phyloP scores from a whole-genome alignment of 2,329 filamentous ascomycete genomes.

The Chaetoscypha palmicola region DNA sequence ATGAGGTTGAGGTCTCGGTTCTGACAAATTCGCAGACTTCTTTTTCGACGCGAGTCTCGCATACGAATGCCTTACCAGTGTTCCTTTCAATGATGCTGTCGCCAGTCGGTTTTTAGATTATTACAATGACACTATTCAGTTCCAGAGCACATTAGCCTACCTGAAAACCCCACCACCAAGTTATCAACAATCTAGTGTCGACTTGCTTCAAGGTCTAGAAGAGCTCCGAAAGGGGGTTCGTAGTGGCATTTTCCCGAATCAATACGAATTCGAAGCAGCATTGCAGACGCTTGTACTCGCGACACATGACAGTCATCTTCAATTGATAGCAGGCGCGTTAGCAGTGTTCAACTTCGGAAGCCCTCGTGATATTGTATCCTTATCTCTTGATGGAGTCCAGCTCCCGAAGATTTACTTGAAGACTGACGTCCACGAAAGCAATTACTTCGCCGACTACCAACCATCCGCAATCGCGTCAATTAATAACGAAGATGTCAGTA shows the following conservation, averaged over 20 bases:
- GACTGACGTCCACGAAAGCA: slow-evolving; percentile 28
- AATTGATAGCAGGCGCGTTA: slow-evolving; percentile 34
- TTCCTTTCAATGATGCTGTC: slow-evolving; percentile 1
- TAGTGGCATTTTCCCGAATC: slow-evolving; percentile 5
- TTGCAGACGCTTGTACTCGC: slow-evolving; percentile 4
- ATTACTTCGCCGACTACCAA: slow-evolving; percentile 2
- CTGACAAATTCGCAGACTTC: not conserved
- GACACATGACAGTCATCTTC: slow-evolving; percentile 13
- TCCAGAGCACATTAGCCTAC: slow-evolving; percentile 4
- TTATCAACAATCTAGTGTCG: slow-evolving; percentile 8
- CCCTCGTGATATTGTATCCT: slow-evolving; percentile 44
- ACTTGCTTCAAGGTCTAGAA: slow-evolving; percentile 10
- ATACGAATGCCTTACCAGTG: slow-evolving; percentile 1
- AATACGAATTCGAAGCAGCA: slow-evolving; percentile 14
- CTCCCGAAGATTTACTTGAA: slow-evolving; percentile 29
- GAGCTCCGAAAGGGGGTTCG: slow-evolving; percentile 2
- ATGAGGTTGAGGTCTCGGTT: not conserved
- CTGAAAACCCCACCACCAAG: slow-evolving; percentile 10
- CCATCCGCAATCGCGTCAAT: slow-evolving; percentile 43
- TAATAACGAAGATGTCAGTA: slow-evolving; percentile 43
- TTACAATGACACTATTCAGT: not conserved
- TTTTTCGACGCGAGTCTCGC: not conserved
- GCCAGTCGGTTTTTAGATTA: not conserved
- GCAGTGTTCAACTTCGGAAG: slow-evolving; percentile 42
- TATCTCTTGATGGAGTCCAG: slow-evolving; percentile 45